A percentile compares a stretch with the other conserved stretches of the same genome.
phyloP scores from a whole-genome alignment of 306 rosid species.

The Prosopis cineraria region DNA sequence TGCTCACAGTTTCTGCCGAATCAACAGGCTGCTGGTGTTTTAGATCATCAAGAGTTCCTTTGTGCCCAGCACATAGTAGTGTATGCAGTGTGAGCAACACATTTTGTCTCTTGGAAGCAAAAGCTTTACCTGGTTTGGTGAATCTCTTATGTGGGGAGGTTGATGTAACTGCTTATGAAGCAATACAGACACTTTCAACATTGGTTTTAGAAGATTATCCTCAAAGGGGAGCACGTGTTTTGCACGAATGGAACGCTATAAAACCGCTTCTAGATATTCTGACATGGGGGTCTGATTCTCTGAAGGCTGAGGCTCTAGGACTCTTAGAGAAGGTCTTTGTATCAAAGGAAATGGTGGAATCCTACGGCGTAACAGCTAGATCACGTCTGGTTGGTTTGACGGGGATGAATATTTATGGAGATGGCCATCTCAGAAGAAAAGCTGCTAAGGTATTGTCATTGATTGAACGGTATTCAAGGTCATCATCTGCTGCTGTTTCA shows the following conservation, averaged over 20 bases:
- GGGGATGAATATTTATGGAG: slow-evolving; percentile 51
- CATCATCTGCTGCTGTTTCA: slow-evolving; percentile 59
- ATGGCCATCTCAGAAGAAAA: slow-evolving; percentile 54
- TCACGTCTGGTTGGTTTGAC: slow-evolving; percentile 52
- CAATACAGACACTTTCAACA: slow-evolving; percentile 77
- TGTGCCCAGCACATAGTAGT: slow-evolving; percentile 66
- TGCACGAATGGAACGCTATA: slow-evolving; percentile 63
- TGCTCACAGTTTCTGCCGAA: slow-evolving; percentile 47
- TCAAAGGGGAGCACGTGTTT: slow-evolving; percentile 65
- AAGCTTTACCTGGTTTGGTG: slow-evolving; percentile 72
- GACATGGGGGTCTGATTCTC: slow-evolving; percentile 70
- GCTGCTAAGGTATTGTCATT: slow-evolving; percentile 65
- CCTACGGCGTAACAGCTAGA: slow-evolving; percentile 58
- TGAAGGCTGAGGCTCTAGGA: slow-evolving; percentile 68
- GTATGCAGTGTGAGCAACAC: slow-evolving; percentile 55
- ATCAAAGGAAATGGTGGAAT: slow-evolving; percentile 71
- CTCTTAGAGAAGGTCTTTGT: slow-evolving; percentile 71
- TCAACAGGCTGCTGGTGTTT: slow-evolving; percentile 60
- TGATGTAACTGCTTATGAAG: slow-evolving; percentile 73
- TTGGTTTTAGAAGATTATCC: slow-evolving; percentile 63
- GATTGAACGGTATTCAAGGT: slow-evolving; percentile 73
- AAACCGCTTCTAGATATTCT: slow-evolving; percentile 57
- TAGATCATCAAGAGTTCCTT: slow-evolving; percentile 41
- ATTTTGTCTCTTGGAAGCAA: slow-evolving; percentile 71
- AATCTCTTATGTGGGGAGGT: slow-evolving; percentile 60